Evolutionary conservation across 2,329 filamentous ascomycete genomes (phyloP), one percentile per base, ranked within the genome.

Genomic region (Tolypocladium nubicola): DNA sequence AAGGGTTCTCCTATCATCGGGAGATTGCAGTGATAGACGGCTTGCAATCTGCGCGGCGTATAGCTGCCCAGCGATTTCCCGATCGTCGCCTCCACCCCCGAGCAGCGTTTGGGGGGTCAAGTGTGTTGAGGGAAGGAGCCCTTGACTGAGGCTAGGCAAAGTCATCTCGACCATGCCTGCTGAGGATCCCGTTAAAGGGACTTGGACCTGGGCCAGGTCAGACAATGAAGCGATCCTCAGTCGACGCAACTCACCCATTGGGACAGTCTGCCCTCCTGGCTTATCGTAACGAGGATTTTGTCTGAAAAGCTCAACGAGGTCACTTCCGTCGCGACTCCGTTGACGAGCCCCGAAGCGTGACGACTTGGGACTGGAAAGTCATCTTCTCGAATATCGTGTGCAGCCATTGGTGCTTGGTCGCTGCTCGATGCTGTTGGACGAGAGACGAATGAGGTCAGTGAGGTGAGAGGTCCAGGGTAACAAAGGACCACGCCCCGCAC

Each of bases 1-100:
- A n/a, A 88, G 68, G 2, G 77, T 85, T 47, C 85, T 76, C 57
- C 75, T 75, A 61, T 86, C 82, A 52, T 84, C 78, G 1, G 90
- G 85, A 55, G 88, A 80, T 61, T 85, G 85, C 59, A 87, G 83
- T 21, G 86, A 79, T 59, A 99, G 81, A 43, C 87, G 83, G 66
- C 86, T 95, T 6, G 88, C 94, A 62, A 97, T 87, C 66, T 97
- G 93, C 49, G 89, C 89, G 3, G 92, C 92, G 66, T 95, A 87
- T 1, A 97, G 82, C 70, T 97, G 92, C 1, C 90, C 93, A 6
- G 95, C 72, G 0, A 88, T 89, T 67, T 97, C 91, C 49, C 91
- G 82, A 52, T 89, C 85, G 55, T 87, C 80, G 38, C 87, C 85
- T 52, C 92, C 90, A 11, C 88, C 91, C 2, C 94, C 94, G 0